Evolutionary conservation across 768 basidiomycete species (phyloP).

Genomic region (Pleurotus sapidus): DNA sequence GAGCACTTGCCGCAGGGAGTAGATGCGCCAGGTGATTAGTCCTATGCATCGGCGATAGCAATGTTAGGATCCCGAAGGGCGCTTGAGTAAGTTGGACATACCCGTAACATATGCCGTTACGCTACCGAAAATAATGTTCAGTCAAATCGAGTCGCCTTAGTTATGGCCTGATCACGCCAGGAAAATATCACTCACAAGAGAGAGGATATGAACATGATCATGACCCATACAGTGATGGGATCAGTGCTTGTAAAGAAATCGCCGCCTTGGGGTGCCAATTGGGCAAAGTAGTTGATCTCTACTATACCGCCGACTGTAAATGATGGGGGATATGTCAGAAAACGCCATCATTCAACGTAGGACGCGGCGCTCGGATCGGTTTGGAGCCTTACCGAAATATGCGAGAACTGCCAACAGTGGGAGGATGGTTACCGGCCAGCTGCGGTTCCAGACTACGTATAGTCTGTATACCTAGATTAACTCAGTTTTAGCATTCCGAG

Average conservation of each 20-base stretch:
- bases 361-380: too few relatives aligned
- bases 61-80: background rate
- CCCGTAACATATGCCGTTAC: background rate
- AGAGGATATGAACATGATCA: slow-evolving; percentile 2
- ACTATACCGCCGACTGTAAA: background rate
- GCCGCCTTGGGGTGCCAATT: background rate
- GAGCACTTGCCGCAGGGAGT: background rate
- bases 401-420: background rate
- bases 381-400: background rate
- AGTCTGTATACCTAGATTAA: background rate
- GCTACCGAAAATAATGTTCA: background rate
- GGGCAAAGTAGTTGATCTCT: background rate
- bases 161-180: too few relatives aligned
- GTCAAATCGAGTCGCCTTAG: too few relatives aligned
- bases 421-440: background rate
- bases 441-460: background rate
- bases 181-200: background rate
- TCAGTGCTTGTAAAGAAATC: background rate
- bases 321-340: background rate
- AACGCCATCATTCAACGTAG: background rate
- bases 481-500: background rate
- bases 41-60: background rate
- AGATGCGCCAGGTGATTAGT: slow-evolving; percentile 1
- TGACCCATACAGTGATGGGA: background rate
- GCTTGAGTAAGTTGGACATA: background rate